Conservation (phyloP, 2,329 filamentous ascomycete species). For the Venturia nashicola region DNA sequence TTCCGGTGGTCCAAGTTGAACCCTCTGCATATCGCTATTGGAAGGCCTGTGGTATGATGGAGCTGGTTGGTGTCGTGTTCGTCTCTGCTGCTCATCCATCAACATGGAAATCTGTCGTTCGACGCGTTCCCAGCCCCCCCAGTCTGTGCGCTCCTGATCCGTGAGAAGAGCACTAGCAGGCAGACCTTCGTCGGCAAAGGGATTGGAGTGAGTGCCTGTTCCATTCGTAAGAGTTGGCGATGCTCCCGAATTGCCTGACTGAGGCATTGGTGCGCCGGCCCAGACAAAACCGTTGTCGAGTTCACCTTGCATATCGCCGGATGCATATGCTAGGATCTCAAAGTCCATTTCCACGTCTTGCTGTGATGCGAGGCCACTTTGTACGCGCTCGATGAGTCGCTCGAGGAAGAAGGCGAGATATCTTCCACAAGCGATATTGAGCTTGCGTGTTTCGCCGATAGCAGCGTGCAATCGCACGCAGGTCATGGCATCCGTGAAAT, state of each 20-base stretch:
- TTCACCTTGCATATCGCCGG: slow-evolving; percentile 74
- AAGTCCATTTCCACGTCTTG: slow-evolving; percentile 53
- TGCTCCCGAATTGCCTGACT: background rate
- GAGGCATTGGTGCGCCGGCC: slow-evolving; percentile 31
- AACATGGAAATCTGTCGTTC: slow-evolving; percentile 51
- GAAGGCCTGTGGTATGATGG: slow-evolving; percentile 22
- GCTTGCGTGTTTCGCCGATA: slow-evolving; percentile 58
- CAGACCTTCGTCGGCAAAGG: slow-evolving; percentile 18
- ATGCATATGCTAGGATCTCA: slow-evolving; percentile 76
- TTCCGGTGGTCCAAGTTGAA: slow-evolving; percentile 20
- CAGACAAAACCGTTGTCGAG: slow-evolving; percentile 74
- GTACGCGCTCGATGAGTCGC: slow-evolving; percentile 45
- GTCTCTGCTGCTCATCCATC: slow-evolving; percentile 31
- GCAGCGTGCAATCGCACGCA: slow-evolving; percentile 61
- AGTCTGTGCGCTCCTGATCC: slow-evolving; percentile 49
- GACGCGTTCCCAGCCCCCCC: slow-evolving; percentile 70
- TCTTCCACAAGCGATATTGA: slow-evolving; percentile 68
- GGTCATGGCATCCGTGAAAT: slow-evolving; percentile 58
- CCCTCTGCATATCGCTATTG: slow-evolving; percentile 25
- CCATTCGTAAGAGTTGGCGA: background rate
- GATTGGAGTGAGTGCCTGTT: slow-evolving; percentile 24
- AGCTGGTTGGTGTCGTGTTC: slow-evolving; percentile 12
- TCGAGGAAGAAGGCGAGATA: slow-evolving; percentile 73
- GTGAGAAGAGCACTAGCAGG: slow-evolving; percentile 40
- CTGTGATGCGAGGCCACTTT: slow-evolving; percentile 20